phyloP scores from a whole-genome alignment of 2,329 filamentous ascomycete species.

The Nigrospora osmanthi region DNA sequence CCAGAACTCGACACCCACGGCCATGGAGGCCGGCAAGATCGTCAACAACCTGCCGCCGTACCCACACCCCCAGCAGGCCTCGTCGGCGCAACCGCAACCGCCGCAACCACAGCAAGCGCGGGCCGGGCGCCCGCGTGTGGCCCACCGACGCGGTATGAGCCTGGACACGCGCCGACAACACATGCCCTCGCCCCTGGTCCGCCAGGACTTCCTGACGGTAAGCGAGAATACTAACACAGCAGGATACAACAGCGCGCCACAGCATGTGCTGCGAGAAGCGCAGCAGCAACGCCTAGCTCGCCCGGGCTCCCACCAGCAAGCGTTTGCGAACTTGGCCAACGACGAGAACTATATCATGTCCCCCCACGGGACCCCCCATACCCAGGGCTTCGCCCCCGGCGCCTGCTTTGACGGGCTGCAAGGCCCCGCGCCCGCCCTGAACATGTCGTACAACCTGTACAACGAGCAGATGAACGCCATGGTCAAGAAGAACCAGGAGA shows the following conservation, averaged over 20 bases:
- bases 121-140: constrained; percentile 23
- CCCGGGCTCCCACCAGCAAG: constrained; percentile 52
- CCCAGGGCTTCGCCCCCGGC: constrained; percentile 40
- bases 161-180: constrained; percentile 65
- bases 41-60: constrained; percentile 52
- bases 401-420: constrained; percentile 31
- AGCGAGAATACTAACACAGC: constrained; percentile 46
- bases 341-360: constrained; percentile 52
- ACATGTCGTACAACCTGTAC: constrained; percentile 40
- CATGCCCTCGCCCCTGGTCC: constrained; percentile 26
- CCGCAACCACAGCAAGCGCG: constrained; percentile 11
- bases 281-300: constrained; percentile 80
- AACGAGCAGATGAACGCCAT: constrained; percentile 33
- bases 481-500: constrained; percentile 38
- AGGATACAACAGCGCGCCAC: constrained; percentile 52
- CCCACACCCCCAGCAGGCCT: constrained; percentile 12
- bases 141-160: constrained; percentile 78
- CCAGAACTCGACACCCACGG: constrained; percentile 78
- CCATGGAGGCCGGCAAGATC: constrained; percentile 69
- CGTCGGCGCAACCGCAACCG: constrained; percentile 17
- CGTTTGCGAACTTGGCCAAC: constrained; percentile 24
- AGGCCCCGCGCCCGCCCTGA: constrained; percentile 18
- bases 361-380: constrained; percentile 46
- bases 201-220: constrained; percentile 45
- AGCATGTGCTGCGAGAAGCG: constrained; percentile 83